Base-by-base conservation (phyloP, 2,329 filamentous ascomycete species). In the Cryphonectria parasitica region DNA sequence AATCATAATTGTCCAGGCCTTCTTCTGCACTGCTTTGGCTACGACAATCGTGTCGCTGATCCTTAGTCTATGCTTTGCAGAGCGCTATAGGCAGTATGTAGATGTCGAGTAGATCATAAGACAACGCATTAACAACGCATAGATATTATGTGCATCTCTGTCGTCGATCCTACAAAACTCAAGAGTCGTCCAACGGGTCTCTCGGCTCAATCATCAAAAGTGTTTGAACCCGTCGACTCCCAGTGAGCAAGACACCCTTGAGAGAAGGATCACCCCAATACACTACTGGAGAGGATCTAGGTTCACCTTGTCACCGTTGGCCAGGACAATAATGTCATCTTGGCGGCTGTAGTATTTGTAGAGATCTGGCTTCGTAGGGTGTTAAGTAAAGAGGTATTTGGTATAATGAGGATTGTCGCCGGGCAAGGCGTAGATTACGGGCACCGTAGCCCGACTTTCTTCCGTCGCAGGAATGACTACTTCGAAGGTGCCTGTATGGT, bases 261-360 rank as follows among this genome's bases (percentile, higher is more conserved):
- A 83, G 74, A 6, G 76, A 31, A 0, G 78, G 76, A 63, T 82
- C 78, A 1, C 71, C 74, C 39, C 78, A 8, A 84, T 77, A 11
- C 77, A 74, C 25, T 75, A 71, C 68, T 85, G 82, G 74, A 83
- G 77, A 0, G 76, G 76, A 15, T 81, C 74, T 0, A 83, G 83
- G 52, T 84, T 83, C 61, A 84, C 78, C 73, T 84, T 85, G 66
- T 83, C 81, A 0, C 83, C 83, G 64, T 82, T 84, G 31, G 77
- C 78, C 13, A 84, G 74, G 0, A 84, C 81, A n/a, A 85, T 80
- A 17, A 83, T 79, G 73, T 85, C 83, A 67, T 85, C 83, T 11
- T 73, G 72, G 2, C 83, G 78, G 0, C 82, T 82, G 34, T 78
- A 71, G 70, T 78, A 83, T 11, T 76, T 78, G 78, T 79, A 84